phyloP scores from a whole-genome alignment of 2,329 filamentous ascomycete genomes.

The Alternaria tenuissima region DNA sequence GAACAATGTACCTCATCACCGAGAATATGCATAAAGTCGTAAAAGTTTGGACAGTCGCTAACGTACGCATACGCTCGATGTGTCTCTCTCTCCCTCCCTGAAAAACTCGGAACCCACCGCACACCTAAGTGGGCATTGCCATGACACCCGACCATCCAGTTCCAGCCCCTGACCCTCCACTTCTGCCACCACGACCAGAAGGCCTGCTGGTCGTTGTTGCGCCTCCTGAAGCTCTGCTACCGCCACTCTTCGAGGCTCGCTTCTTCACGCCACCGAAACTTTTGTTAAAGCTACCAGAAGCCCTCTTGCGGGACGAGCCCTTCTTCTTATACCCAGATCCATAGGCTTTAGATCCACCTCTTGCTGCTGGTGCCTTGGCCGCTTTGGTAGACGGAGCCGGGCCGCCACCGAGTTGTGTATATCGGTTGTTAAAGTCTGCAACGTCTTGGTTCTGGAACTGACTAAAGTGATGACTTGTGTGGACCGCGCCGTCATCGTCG shows the following conservation, averaged over 20 bases:
- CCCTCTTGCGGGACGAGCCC: slow-evolving; percentile 21
- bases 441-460: slow-evolving; percentile 37
- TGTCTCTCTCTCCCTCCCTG: neutral
- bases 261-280: slow-evolving; percentile 31
- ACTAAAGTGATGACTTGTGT: slow-evolving; percentile 43
- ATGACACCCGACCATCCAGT: slow-evolving; percentile 30
- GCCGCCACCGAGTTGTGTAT: slow-evolving; percentile 29
- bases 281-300: slow-evolving; percentile 28
- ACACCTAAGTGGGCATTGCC: slow-evolving; percentile 41
- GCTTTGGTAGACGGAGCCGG: slow-evolving; percentile 23
- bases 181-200: slow-evolving; percentile 17
- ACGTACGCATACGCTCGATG: neutral
- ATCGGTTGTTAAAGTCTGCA: slow-evolving; percentile 39
- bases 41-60: neutral
- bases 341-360: slow-evolving; percentile 25
- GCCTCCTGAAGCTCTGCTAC: slow-evolving; percentile 23
- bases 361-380: slow-evolving; percentile 19
- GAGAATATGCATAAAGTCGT: neutral
- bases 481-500: slow-evolving; percentile 26
- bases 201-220: slow-evolving; percentile 16
- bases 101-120: neutral
- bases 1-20: neutral
- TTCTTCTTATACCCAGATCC: slow-evolving; percentile 30
- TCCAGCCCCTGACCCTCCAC: slow-evolving; percentile 14
- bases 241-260: slow-evolving; percentile 20